Evolutionary conservation across 371 early-diverging fungal species (phyloP).

Genomic region (Zopfochytrium polystomum): DNA sequence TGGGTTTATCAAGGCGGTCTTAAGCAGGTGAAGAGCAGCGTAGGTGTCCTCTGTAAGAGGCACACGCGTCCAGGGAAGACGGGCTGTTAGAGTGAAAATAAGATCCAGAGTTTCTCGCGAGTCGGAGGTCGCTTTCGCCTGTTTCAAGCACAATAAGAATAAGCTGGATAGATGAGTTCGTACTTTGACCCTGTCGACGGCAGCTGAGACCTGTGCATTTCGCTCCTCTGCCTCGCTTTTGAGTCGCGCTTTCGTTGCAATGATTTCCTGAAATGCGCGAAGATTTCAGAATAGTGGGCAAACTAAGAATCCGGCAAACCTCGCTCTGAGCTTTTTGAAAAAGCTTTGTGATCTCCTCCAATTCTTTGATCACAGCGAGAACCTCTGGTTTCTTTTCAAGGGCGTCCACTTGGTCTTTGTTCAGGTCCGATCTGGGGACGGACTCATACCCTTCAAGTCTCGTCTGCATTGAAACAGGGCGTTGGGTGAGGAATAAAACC

Average conservation of each 20-base stretch:
- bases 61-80: too few species aligned
- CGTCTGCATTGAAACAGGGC: slow-evolving; percentile 7
- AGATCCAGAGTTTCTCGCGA: too few species aligned
- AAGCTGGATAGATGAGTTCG: too few species aligned
- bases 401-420: slow-evolving; percentile 36
- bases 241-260: not conserved
- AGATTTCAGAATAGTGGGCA: not conserved
- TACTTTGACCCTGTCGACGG: not conserved
- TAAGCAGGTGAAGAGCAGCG: too few species aligned
- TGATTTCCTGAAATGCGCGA: not conserved
- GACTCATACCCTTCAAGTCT: slow-evolving; percentile 37
- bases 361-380: slow-evolving; percentile 26
- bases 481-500: not conserved
- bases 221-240: not conserved
- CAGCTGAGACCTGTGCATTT: not conserved
- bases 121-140: too few species aligned
- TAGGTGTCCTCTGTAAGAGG: too few species aligned
- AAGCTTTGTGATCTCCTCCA: slow-evolving; percentile 33
- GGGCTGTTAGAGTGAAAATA: too few species aligned
- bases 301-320: not conserved
- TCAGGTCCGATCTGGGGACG: slow-evolving; percentile 20
- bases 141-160: too few species aligned
- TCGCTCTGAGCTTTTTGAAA: slow-evolving; percentile 25
- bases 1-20: too few species aligned
- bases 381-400: slow-evolving; percentile 34